A percentile compares a stretch with the other conserved stretches of the same genome.
These are phyloP conservation scores for Saccharomyces uvarum DNA, from an alignment of 1,139 yeast species.

Conservation along the genomic window DNA sequence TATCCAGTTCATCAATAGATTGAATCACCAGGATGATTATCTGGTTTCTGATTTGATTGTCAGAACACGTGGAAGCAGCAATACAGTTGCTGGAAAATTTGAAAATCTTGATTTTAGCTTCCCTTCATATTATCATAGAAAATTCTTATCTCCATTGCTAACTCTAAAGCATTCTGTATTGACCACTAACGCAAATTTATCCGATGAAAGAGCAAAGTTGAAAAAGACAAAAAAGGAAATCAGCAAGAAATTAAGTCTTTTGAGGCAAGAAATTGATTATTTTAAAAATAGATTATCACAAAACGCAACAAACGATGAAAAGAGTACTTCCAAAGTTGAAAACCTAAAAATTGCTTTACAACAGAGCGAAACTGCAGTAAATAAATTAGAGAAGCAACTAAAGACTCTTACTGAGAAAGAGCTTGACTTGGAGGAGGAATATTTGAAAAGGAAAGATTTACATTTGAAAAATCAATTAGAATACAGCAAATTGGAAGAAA, in stretches of 20 bases:
- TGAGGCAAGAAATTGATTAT: constrained; percentile 51
- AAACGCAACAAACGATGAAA: constrained; percentile 40
- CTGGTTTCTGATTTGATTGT: constrained; percentile 40
- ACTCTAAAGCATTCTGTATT: constrained; percentile 58
- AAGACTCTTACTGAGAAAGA: constrained; percentile 32
- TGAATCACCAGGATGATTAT: constrained; percentile 35
- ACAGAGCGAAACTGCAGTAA: constrained; percentile 37
- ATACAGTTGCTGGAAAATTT: constrained; percentile 12
- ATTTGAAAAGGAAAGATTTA: constrained; percentile 36
- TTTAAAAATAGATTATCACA: constrained; percentile 45
- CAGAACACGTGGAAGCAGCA: constrained; percentile 33
- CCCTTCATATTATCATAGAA: constrained; percentile 31
- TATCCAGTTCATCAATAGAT: constrained; percentile 45
- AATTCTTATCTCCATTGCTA: constrained; percentile 41
- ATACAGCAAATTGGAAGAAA: constrained; percentile 33
- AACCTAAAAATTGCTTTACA: constrained; percentile 37
- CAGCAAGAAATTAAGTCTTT: constrained; percentile 44
- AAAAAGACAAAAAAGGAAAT: constrained; percentile 60
- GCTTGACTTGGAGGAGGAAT: constrained; percentile 35
- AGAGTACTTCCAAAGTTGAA: constrained; percentile 39
- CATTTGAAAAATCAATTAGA: constrained; percentile 33
- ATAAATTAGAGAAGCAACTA: constrained; percentile 35
- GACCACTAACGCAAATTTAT: constrained; percentile 51
- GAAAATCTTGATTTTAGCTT: constrained; percentile 26
- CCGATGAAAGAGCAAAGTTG: constrained; percentile 42